A percentile compares a stretch with the other conserved stretches of the same genome.
phyloP scores from a whole-genome alignment of 495 filamentous ascomycete species.

The Penicillium steckii region DNA sequence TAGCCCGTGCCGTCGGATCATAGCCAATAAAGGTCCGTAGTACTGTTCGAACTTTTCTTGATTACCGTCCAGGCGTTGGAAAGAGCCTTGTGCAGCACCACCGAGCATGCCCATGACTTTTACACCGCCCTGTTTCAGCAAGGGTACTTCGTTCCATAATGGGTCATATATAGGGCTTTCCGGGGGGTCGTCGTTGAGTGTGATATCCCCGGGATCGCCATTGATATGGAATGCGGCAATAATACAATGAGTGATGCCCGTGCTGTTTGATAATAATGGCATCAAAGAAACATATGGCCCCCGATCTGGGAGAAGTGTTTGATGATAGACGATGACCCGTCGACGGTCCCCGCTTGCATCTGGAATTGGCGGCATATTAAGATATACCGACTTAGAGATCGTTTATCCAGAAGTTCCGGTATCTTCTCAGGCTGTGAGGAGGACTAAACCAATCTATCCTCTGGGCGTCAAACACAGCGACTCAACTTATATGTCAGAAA shows the following conservation, averaged over 20 bases:
- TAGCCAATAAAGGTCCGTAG: slow-evolving; percentile 61
- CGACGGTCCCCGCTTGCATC: slow-evolving; percentile 27
- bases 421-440: too few relatives aligned
- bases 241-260: slow-evolving; percentile 71
- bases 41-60: slow-evolving; percentile 60
- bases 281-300: slow-evolving; percentile 66
- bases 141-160: slow-evolving; percentile 70
- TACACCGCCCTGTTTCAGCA: slow-evolving; percentile 62
- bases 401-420: background rate
- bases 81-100: slow-evolving; percentile 72
- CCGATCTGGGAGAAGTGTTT: slow-evolving; percentile 57
- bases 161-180: slow-evolving; percentile 52
- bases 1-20: slow-evolving; percentile 56
- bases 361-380: slow-evolving; percentile 36
- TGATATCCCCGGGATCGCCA: slow-evolving; percentile 54
- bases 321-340: slow-evolving; percentile 68
- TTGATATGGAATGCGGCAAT: slow-evolving; percentile 82
- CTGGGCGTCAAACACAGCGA: too few relatives aligned
- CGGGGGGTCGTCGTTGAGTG: slow-evolving; percentile 73
- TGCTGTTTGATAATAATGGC: slow-evolving; percentile 59
- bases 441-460: too few relatives aligned
- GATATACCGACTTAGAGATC: background rate
- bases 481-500: background rate
- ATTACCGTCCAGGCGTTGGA: slow-evolving; percentile 59
- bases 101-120: slow-evolving; percentile 81